Evolutionary conservation across 2,329 filamentous ascomycete genomes (phyloP).

Genomic region (Capronia americana): DNA sequence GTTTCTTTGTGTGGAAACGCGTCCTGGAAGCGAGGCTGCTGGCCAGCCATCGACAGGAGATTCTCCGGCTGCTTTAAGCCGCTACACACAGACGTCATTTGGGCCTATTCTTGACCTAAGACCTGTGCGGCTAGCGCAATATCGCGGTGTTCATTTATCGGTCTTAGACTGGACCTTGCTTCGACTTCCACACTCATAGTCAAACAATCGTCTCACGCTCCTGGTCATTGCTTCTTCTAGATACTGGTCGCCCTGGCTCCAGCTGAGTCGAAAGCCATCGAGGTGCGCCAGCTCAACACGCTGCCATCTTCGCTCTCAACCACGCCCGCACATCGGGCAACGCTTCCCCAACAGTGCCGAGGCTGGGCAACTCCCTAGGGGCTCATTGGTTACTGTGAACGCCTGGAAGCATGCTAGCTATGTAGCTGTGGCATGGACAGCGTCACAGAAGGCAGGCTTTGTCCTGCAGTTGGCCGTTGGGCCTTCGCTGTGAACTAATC

Average conservation of each 20-base stretch:
- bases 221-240: too few relatives aligned
- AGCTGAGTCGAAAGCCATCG: too few relatives aligned
- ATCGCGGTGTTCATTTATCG: background rate
- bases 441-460: background rate
- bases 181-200: background rate
- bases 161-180: background rate
- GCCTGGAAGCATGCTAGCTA: background rate
- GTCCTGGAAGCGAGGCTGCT: background rate
- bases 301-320: background rate
- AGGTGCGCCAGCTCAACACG: background rate
- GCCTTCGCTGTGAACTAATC: background rate
- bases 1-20: background rate
- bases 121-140: background rate
- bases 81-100: constrained; percentile 1
- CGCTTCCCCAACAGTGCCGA: background rate
- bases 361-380: background rate
- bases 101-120: background rate
- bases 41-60: background rate
- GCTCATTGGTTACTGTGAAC: background rate
- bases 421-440: background rate
- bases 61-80: background rate
- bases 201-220: background rate
- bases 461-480: background rate
- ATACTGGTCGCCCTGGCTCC: too few relatives aligned
- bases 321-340: background rate